These are phyloP conservation scores for Onygenales sp. DNA, from an alignment of 2,329 filamentous ascomycete genomes.

Conservation along the genomic window DNA sequence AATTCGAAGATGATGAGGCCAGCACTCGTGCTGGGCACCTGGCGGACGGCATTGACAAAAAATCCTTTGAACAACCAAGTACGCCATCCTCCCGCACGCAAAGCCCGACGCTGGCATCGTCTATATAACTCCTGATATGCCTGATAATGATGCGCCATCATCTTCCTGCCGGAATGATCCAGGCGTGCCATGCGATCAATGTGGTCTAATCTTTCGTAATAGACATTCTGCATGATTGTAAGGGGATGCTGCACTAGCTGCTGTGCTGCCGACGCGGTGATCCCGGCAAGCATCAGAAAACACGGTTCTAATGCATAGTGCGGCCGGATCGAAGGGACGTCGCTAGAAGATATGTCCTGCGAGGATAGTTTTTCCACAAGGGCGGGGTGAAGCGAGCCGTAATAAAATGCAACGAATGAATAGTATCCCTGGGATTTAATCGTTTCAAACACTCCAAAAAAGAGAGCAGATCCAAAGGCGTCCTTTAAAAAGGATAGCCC, in stretches of 20 bases:
- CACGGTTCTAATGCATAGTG: conserved; percentile 55
- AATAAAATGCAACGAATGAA: conserved; percentile 50
- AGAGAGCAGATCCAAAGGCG: conserved; percentile 50
- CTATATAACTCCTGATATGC: conserved; percentile 52
- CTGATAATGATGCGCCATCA: conserved; percentile 47
- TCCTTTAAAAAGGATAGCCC: conserved; percentile 51
- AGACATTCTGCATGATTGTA: conserved; percentile 49
- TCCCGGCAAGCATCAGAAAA: conserved; percentile 51
- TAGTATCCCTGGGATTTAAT: conserved; percentile 56
- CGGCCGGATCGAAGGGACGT: conserved; percentile 44
- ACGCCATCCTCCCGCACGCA: conserved; percentile 44
- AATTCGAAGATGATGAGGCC: conserved; percentile 58
- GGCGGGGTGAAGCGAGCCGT: conserved; percentile 33
- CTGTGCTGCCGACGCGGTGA: conserved; percentile 49
- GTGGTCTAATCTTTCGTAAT: conserved; percentile 50
- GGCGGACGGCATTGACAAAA: conserved; percentile 45
- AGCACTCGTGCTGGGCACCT: conserved; percentile 55
- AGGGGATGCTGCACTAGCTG: conserved; percentile 52
- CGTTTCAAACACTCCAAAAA: conserved; percentile 56
- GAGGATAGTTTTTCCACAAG: conserved; percentile 21
- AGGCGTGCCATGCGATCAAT: conserved; percentile 45
- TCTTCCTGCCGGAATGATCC: conserved; percentile 29
- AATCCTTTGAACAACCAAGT: conserved; percentile 51
- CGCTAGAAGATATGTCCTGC: conserved; percentile 19
- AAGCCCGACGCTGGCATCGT: conserved; percentile 43